Evolutionary conservation across 139 green algal species (phyloP).

Genomic region (Penium margaritaceum): DNA sequence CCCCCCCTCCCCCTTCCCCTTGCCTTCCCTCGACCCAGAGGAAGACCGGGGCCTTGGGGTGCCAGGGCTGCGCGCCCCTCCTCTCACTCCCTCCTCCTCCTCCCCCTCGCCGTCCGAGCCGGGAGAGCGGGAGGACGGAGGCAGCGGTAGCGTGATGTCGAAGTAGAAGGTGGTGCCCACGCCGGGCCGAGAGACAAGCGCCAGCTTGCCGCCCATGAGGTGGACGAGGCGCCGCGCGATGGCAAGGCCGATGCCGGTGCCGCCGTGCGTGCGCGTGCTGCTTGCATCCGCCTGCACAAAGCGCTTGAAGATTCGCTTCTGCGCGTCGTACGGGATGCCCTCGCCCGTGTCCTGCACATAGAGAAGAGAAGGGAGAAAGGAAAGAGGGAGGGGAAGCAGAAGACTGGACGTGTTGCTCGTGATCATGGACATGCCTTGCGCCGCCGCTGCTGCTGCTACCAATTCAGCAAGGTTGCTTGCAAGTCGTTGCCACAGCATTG

Average conservation of each 20-base stretch:
- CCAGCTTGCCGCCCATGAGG: slow-evolving; percentile 33
- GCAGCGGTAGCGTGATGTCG: slow-evolving; percentile 17
- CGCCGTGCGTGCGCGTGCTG: slow-evolving; percentile 15
- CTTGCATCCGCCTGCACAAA: slow-evolving; percentile 29
- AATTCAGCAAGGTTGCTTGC: too few species aligned
- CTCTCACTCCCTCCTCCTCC: too few species aligned
- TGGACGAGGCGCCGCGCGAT: slow-evolving; percentile 33
- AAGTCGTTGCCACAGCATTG: too few species aligned
- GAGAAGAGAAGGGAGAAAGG: neutral
- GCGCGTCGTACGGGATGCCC: slow-evolving; percentile 9
- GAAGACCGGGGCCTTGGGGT: neutral
- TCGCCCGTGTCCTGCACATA: slow-evolving; percentile 22
- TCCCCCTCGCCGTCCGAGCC: too few species aligned
- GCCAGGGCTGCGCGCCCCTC: too few species aligned
- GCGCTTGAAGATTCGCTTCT: slow-evolving; percentile 16
- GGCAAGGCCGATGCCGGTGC: slow-evolving; percentile 32
- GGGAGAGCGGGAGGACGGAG: neutral
- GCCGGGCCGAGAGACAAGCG: slow-evolving; percentile 13
- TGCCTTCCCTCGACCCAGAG: too few species aligned
- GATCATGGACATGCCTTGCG: neutral
- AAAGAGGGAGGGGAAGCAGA: neutral
- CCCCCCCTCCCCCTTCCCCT: too few species aligned
- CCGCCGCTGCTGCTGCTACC: too few species aligned
- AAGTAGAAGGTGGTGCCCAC: slow-evolving; percentile 46
- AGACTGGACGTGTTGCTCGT: neutral